Conservation (phyloP, 1,139 yeast species). For the Geotrichum klebahnii region DNA sequence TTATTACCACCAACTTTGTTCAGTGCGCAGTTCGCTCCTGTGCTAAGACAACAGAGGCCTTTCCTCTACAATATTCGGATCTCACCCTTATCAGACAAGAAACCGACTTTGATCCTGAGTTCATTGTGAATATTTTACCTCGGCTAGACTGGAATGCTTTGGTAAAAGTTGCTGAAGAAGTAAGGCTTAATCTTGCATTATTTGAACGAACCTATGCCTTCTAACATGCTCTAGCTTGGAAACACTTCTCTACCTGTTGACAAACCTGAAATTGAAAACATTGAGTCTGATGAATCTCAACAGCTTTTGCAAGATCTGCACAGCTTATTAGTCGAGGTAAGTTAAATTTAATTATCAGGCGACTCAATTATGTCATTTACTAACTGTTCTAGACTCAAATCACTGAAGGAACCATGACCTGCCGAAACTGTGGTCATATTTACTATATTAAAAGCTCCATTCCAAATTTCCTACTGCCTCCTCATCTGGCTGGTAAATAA, state of each 20-base stretch:
- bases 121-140: slow-evolving; percentile 69
- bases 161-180: slow-evolving; percentile 66
- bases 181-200: slow-evolving; percentile 42
- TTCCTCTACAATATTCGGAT: slow-evolving; percentile 72
- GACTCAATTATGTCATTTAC: slow-evolving; percentile 8
- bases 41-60: slow-evolving; percentile 66
- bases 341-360: slow-evolving; percentile 1
- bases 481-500: slow-evolving; percentile 59
- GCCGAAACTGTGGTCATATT: slow-evolving; percentile 79
- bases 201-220: not conserved
- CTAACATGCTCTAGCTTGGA: slow-evolving; percentile 46
- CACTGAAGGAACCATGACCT: slow-evolving; percentile 80
- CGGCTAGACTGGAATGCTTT: slow-evolving; percentile 88
- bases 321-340: slow-evolving; percentile 59
- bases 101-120: slow-evolving; percentile 78
- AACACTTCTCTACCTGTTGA: slow-evolving; percentile 58
- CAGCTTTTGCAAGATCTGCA: slow-evolving; percentile 71
- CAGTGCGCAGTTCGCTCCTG: slow-evolving; percentile 88
- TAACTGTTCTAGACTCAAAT: slow-evolving; percentile 54
- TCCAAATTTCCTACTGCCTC: slow-evolving; percentile 91
- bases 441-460: slow-evolving; percentile 89
- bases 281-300: slow-evolving; percentile 51
- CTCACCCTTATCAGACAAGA: slow-evolving; percentile 73
- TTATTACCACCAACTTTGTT: slow-evolving; percentile 89
- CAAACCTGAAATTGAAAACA: slow-evolving; percentile 59